Percentiles rank a stretch among this genome's conserved stretches.
phyloP scores from a whole-genome alignment of 2,329 filamentous ascomycete species.

The Ascosphaera apis region DNA sequence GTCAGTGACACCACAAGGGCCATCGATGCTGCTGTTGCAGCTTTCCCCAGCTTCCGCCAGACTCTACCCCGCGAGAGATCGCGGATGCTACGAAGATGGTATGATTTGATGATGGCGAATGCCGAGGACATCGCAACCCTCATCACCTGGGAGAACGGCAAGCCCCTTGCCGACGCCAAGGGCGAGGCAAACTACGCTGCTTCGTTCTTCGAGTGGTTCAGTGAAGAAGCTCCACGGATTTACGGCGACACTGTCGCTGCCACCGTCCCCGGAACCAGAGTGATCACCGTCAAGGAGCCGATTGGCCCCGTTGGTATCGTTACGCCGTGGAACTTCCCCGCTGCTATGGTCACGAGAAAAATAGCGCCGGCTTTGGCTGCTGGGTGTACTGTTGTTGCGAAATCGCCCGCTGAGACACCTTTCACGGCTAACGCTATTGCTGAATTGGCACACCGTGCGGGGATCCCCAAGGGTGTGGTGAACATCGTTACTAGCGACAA shows the following conservation, averaged over 20 bases:
- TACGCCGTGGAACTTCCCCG: constrained; percentile 43
- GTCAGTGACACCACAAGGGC: constrained; percentile 54
- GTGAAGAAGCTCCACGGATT: constrained; percentile 33
- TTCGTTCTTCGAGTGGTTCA: constrained; percentile 40
- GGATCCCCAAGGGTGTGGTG: constrained; percentile 72
- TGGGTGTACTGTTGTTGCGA: constrained; percentile 86
- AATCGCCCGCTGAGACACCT: constrained; percentile 78
- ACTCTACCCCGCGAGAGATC: constrained; percentile 37
- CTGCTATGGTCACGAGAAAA: constrained; percentile 30
- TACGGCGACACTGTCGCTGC: constrained; percentile 40
- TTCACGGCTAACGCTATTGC: constrained; percentile 74
- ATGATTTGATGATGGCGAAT: constrained; percentile 42
- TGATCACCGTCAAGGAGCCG: constrained; percentile 42
- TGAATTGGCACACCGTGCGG: constrained; percentile 66
- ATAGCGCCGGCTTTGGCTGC: constrained; percentile 47
- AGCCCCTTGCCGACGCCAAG: constrained; percentile 36
- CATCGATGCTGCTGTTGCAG: constrained; percentile 59
- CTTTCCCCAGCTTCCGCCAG: constrained; percentile 38
- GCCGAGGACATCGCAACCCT: constrained; percentile 41
- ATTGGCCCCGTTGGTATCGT: constrained; percentile 45
- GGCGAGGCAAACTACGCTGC: constrained; percentile 36
- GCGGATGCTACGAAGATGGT: constrained; percentile 42
- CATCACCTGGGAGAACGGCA: constrained; percentile 49
- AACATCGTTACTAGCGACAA: constrained; percentile 64
- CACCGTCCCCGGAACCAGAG: constrained; percentile 32